Conservation (phyloP, 495 filamentous ascomycete genomes). For the Aspergillus nanangensis region DNA sequence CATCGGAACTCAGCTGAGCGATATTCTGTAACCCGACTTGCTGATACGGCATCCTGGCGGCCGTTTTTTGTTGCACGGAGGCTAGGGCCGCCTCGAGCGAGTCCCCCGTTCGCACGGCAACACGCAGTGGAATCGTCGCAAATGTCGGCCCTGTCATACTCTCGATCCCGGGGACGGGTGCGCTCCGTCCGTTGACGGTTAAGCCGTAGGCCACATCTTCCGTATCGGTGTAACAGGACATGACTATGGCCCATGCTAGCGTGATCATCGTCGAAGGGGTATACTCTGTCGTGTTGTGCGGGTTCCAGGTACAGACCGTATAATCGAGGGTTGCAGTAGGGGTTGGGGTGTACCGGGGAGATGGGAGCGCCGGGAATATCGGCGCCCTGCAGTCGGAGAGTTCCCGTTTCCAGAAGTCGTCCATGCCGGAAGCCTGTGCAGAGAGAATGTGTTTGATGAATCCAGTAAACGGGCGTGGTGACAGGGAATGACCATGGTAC, state of each 20-base stretch:
- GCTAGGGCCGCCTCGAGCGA: not conserved
- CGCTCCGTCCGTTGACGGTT: constrained; percentile 23
- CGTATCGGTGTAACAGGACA: not conserved
- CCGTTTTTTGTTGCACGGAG: constrained; percentile 21
- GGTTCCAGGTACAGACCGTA: not conserved
- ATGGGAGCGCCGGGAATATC: not conserved
- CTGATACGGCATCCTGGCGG: constrained; percentile 26
- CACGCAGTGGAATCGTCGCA: constrained; percentile 44
- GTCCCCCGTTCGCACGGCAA: constrained; percentile 6
- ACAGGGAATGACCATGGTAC: constrained; percentile 16
- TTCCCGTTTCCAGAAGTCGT: constrained; percentile 15
- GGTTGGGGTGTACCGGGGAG: not conserved
- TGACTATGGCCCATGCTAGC: not conserved
- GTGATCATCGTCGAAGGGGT: not conserved
- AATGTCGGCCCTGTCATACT: constrained; percentile 34
- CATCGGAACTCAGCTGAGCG: constrained; percentile 16
- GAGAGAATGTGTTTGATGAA: constrained; percentile 19
- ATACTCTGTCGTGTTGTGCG: not conserved
- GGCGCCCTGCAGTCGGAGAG: not conserved
- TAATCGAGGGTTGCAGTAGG: not conserved
- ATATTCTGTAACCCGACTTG: constrained; percentile 36
- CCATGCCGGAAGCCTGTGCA: constrained; percentile 4
- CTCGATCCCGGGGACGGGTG: constrained; percentile 23
- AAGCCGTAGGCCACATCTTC: not conserved
- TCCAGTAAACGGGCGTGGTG: constrained; percentile 5